These are phyloP conservation scores for Chamaenerion angustifolium DNA, from an alignment of 345 rosid species.

Conservation along the genomic window DNA sequence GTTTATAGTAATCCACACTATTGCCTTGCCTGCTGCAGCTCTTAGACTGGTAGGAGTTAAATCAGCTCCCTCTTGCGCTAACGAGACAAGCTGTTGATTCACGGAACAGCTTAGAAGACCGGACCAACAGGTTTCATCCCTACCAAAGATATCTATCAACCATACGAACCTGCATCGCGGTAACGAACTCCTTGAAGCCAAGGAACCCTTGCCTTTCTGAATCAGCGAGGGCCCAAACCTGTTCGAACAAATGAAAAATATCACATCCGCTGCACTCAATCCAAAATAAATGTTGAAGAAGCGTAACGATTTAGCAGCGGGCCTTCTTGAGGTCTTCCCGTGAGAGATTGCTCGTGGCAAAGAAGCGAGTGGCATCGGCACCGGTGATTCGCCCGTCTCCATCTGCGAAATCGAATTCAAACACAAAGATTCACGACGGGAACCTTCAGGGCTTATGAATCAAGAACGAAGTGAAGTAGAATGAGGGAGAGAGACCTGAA, in stretches of 20 bases:
- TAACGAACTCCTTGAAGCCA: constrained; percentile 55
- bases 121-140: neutral
- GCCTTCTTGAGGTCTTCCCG: constrained; percentile 83
- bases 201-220: constrained; percentile 76
- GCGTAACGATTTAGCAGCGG: neutral
- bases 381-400: constrained; percentile 83
- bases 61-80: constrained; percentile 72
- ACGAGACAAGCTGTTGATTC: constrained; percentile 45
- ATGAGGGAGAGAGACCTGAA: constrained; percentile 34
- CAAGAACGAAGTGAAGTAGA: neutral
- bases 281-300: too few species aligned
- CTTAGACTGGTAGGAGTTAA: constrained; percentile 40
- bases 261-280: too few species aligned
- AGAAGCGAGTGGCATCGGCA: constrained; percentile 67
- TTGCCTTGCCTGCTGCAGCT: constrained; percentile 11
- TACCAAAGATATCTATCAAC: too few species aligned
- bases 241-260: neutral
- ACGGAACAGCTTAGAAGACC: constrained; percentile 1
- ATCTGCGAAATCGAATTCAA: constrained; percentile 16
- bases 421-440: neutral
- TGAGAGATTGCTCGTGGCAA: constrained; percentile 68
- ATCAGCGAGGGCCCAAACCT: constrained; percentile 93
- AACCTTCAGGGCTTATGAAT: neutral
- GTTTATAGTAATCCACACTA: too few species aligned
- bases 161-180: constrained; percentile 62